Percentiles rank a stretch among this genome's conserved stretches.
Conservation (phyloP, 148 eudicot species). For the Polygonum aviculare region DNA sequence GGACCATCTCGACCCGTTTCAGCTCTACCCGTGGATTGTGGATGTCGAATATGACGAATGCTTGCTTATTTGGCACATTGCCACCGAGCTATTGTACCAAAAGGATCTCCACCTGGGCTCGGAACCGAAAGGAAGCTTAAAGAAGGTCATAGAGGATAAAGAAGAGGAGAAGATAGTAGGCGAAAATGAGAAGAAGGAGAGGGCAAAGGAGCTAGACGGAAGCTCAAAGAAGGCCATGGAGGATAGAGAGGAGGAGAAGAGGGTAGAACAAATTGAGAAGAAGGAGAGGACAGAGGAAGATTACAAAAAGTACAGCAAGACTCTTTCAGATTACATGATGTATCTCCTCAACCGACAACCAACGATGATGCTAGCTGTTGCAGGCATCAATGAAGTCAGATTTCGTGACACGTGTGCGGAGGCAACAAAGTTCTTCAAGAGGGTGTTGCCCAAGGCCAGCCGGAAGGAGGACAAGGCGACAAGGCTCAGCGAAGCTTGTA, state of each 20-base stretch:
- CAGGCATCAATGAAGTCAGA: conserved; percentile 2
- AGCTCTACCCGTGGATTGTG: conserved; percentile 17
- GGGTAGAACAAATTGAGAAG: no score
- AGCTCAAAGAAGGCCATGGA: no score
- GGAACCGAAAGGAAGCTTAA: neutral
- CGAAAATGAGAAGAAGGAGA: no score
- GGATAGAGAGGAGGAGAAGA: neutral
- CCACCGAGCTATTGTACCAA: conserved; percentile 33
- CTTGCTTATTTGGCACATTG: conserved; percentile 45
- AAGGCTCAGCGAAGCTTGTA: neutral
- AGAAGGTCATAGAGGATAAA: neutral
- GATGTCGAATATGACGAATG: conserved; percentile 38
- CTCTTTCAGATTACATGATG: conserved; percentile 5
- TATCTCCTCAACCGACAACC: neutral
- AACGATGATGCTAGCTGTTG: conserved; percentile 1
- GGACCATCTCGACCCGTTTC: conserved; percentile 28
- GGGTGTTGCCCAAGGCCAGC: neutral
- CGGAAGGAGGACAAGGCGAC: neutral
- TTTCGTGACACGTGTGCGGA: conserved; percentile 10
- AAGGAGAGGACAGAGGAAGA: neutral
- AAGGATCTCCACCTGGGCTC: neutral
- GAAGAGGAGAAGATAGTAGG: neutral
- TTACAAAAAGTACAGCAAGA: neutral
- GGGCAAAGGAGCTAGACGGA: no score
- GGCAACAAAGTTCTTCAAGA: conserved; percentile 2